phyloP scores from a whole-genome alignment of 306 rosid species.

The Gynostemma pentaphyllum region DNA sequence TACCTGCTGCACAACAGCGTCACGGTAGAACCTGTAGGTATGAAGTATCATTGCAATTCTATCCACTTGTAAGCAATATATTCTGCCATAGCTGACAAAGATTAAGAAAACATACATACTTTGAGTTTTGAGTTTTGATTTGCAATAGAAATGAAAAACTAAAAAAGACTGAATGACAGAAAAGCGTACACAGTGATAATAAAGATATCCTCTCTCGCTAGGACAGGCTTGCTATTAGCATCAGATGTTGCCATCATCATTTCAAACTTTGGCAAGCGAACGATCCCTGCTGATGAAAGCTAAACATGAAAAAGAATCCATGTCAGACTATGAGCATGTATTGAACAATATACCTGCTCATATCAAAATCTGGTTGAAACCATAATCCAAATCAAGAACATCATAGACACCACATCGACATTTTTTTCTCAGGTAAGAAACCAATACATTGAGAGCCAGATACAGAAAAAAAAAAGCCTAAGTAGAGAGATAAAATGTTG shows the following conservation, averaged over 20 bases:
- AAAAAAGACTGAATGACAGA: constrained; percentile 9
- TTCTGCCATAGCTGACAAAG: constrained; percentile 81
- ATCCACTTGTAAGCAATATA: constrained; percentile 95
- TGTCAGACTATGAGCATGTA: constrained; percentile 22
- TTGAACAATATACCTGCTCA: not conserved
- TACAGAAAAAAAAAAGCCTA: too few relatives aligned
- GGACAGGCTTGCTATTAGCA: constrained; percentile 75
- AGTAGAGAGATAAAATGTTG: too few relatives aligned
- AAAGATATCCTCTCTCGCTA: constrained; percentile 78
- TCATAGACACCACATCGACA: not conserved
- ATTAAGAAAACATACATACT: not conserved
- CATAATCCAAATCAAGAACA: not conserved
- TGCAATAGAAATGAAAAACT: constrained; percentile 8
- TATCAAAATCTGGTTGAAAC: too few relatives aligned
- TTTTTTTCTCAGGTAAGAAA: not conserved
- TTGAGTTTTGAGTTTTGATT: constrained; percentile 12
- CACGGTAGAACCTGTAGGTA: constrained; percentile 83
- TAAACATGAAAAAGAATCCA: constrained; percentile 21
- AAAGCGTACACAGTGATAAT: constrained; percentile 75
- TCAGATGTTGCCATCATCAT: constrained; percentile 95
- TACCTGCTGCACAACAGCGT: constrained; percentile 98
- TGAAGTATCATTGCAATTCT: constrained; percentile 94
- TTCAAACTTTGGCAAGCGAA: constrained; percentile 92
- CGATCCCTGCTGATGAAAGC: constrained; percentile 91
- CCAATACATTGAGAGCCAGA: too few relatives aligned